Percentiles rank a stretch among this genome's conserved stretches.
Conservation (phyloP, 352 stramenopile species). For the Hyaloperonospora brassicae region DNA sequence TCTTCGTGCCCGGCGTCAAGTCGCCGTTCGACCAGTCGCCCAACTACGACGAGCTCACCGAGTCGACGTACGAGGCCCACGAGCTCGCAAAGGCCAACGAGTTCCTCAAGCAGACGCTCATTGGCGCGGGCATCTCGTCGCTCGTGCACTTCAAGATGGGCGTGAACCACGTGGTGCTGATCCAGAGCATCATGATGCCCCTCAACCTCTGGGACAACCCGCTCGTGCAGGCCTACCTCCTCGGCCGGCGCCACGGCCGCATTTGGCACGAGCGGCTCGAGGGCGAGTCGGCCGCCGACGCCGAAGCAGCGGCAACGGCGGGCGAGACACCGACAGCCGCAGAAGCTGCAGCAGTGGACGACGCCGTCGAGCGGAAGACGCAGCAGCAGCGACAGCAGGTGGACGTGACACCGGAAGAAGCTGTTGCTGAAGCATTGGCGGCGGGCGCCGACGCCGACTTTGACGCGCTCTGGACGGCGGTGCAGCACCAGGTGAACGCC, state of each 20-base stretch:
- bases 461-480: conserved; percentile 44
- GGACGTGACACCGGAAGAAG: conserved; percentile 35
- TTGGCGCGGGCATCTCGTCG: conserved; percentile 63
- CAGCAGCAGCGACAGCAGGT: conserved; percentile 27
- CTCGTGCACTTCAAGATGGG: conserved; percentile 83
- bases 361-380: conserved; percentile 5
- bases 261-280: conserved; percentile 79
- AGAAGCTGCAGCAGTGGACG: conserved; percentile 4
- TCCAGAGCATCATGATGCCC: conserved; percentile 79
- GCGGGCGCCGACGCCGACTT: conserved; percentile 69
- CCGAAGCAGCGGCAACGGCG: conserved; percentile 23
- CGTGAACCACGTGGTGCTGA: conserved; percentile 83
- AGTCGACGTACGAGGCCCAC: conserved; percentile 70
- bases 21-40: conserved; percentile 74
- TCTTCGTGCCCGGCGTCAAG: conserved; percentile 59
- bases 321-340: conserved; percentile 5
- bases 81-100: conserved; percentile 66
- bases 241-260: conserved; percentile 50
- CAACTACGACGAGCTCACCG: conserved; percentile 70
- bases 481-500: conserved; percentile 58
- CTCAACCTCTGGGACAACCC: conserved; percentile 80
- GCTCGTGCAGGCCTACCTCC: conserved; percentile 67
- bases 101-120: conserved; percentile 79
- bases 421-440: conserved; percentile 53
- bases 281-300: conserved; percentile 57